Conservation (phyloP, 1,284 basidiomycete genomes). For the Cutaneotrichosporon sp. region DNA sequence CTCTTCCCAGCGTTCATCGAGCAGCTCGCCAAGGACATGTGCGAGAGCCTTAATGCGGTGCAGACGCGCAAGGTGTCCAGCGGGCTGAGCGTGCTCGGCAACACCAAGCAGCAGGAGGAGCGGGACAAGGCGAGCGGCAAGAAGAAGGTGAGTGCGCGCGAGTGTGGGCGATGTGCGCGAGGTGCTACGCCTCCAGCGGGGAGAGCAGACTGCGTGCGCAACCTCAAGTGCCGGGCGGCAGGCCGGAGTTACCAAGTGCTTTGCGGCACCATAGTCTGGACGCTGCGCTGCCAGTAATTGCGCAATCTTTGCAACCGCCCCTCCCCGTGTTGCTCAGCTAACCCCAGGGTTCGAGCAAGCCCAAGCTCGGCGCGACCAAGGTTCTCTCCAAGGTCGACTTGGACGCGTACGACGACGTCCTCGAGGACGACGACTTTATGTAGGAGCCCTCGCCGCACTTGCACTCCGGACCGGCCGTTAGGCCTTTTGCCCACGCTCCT, state of each 20-base stretch:
- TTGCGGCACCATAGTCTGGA: too few species aligned
- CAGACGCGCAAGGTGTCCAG: constrained; percentile 83
- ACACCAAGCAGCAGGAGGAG: constrained; percentile 88
- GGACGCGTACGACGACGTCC: constrained; percentile 69
- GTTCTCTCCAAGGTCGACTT: constrained; percentile 63
- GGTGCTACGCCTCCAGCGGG: not conserved
- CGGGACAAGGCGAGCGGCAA: constrained; percentile 78
- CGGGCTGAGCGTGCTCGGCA: constrained; percentile 73
- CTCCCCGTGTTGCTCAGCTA: too few species aligned
- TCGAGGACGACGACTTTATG: constrained; percentile 59
- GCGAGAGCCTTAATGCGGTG: constrained; percentile 70
- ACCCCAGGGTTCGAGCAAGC: constrained; percentile 52
- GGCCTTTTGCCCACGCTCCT: too few species aligned
- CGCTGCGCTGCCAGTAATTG: too few species aligned
- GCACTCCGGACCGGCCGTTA: too few species aligned
- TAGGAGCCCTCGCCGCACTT: too few species aligned
- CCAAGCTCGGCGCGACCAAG: constrained; percentile 76
- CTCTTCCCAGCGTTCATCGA: constrained; percentile 77
- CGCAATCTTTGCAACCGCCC: too few species aligned
- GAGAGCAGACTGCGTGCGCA: not conserved
- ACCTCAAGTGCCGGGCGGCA: too few species aligned
- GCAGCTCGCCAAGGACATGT: constrained; percentile 67
- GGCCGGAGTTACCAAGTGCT: too few species aligned
- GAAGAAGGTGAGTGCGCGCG: constrained; percentile 61
- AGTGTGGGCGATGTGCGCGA: not conserved